Percentiles rank a stretch among this genome's conserved stretches.
These are phyloP conservation scores for Trichoderma reesei DNA, from an alignment of 495 filamentous ascomycete species.

Conservation along the genomic window DNA sequence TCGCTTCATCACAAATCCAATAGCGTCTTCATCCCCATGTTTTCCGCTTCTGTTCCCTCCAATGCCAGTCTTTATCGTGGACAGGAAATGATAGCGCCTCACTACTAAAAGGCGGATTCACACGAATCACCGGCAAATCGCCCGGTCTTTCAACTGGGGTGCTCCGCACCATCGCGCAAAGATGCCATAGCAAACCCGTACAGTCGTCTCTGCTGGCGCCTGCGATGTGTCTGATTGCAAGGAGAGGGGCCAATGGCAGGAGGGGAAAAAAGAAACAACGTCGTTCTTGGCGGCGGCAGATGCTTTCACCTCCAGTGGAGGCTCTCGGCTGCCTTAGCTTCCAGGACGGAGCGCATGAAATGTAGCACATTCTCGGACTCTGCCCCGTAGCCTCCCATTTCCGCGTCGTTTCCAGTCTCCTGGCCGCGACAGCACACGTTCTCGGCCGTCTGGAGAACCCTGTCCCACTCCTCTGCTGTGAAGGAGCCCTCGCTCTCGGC, in stretches of 20 bases:
- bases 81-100: not conserved
- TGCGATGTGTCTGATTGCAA: not conserved
- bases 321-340: constrained; percentile 47
- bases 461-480: constrained; percentile 65
- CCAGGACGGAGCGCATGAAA: constrained; percentile 55
- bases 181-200: not conserved
- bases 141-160: not conserved
- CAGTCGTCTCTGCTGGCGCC: not conserved
- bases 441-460: constrained; percentile 53
- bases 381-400: constrained; percentile 31
- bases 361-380: constrained; percentile 39
- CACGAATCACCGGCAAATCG: not conserved
- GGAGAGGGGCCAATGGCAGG: not conserved
- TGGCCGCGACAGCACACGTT: constrained; percentile 44
- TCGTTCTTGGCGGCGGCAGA: not conserved
- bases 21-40: not conserved
- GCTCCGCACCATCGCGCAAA: not conserved
- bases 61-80: not conserved
- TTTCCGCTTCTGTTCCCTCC: not conserved
- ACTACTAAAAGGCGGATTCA: not conserved
- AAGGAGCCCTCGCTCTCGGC: constrained; percentile 78
- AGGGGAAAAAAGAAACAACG: not conserved
- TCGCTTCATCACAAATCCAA: not conserved
- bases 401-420: constrained; percentile 39
- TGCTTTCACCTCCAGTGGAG: constrained; percentile 48